Percentiles rank a stretch among this genome's conserved stretches.
Conservation (phyloP, 306 rosid species). For the Quercus suber region DNA sequence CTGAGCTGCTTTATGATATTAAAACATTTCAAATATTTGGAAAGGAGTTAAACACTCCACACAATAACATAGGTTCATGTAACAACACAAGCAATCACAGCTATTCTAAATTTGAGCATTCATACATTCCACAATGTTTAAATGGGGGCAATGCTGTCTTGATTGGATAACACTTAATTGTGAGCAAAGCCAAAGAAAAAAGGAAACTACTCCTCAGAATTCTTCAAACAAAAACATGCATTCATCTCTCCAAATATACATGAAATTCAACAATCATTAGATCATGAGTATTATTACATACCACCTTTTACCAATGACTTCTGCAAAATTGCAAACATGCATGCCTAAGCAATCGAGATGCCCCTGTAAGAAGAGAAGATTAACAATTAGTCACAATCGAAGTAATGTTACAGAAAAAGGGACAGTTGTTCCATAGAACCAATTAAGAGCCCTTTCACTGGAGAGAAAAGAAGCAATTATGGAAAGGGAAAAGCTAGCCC, state of each 20-base stretch:
- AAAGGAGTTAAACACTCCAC: background rate
- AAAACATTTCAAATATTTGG: background rate
- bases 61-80: background rate
- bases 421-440: background rate
- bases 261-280: background rate
- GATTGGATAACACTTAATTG: background rate
- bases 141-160: background rate
- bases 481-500: background rate
- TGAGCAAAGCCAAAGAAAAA: background rate
- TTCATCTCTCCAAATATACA: background rate
- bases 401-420: background rate
- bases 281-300: conserved; percentile 10
- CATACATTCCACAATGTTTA: background rate
- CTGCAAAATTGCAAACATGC: background rate
- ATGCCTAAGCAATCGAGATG: background rate
- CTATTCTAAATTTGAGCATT: background rate
- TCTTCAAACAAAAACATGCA: conserved; percentile 2
- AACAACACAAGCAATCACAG: background rate
- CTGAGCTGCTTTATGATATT: background rate
- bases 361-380: conserved; percentile 6
- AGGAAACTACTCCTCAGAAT: background rate
- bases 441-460: background rate
- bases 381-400: background rate
- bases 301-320: background rate
- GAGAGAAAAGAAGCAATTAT: background rate